Base-by-base conservation (phyloP, 345 rosid species). In the Litchi chinensis region DNA sequence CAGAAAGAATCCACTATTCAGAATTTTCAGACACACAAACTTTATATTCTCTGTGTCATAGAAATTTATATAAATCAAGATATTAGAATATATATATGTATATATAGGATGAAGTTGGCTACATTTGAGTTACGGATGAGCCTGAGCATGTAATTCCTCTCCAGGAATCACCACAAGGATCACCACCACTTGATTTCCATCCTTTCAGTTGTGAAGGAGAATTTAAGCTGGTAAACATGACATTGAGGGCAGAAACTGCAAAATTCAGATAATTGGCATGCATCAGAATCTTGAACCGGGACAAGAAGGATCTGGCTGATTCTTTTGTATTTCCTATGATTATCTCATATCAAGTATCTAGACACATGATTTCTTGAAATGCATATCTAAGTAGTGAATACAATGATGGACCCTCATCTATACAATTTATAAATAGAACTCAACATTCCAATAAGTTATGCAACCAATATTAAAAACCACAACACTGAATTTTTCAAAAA, bases 101-200 rank as follows among this genome's bases (percentile, higher is more conserved):
- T 10, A 44, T 7, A 11, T 0, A 50, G 8, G 52, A 65, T 15
- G 24, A 39, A 43, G 70, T 8, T 11, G 63, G 76, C 40, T 77
- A 91, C 99, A 96, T 89, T 90, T 93, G 87, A 69, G 93, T 91
- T 71, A 96, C 91, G 63, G 92, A 83, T 6, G 95, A 90, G 71
- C 92, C 95, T 7, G 92, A 87, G 92, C 99, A 96, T 76, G 82
- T 83, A 79, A 96, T 88, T 79, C 98, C 99, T 82, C 90, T 85
- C 97, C 99, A 96, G 40, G 91, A 85, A 40, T 90, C 92, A 5
- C 89, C 95, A 80, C 99, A 94, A 77, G 98, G 98, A 83, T 94
- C 97, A 1, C 99, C 98, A 10, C 97, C 98, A 50, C 80, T 79
- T 16, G 91, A 69, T 83, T 86, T 77, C 99, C 99, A 96, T 19